Base-by-base conservation (phyloP, 352 stramenopile genomes). In the Pythium periplocum region DNA sequence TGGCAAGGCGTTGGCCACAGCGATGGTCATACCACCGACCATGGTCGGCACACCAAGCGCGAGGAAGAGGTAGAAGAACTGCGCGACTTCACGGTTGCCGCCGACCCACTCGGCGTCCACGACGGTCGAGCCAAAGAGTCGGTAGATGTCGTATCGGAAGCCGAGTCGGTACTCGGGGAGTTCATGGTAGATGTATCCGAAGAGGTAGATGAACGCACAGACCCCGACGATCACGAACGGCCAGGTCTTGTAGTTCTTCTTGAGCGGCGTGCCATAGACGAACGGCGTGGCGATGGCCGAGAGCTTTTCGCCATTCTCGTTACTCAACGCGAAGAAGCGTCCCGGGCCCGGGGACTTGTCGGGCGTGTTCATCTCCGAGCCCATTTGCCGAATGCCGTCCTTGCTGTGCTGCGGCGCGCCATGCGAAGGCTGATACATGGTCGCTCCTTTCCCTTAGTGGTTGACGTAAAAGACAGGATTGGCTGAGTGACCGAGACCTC, bases 221-320 rank as follows among this genome's bases (percentile, higher is more conserved):
- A 74, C 10, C 3, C 45, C 59, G 26, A 92, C 82, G 33, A 78
- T 64, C 9, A 78, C 55, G 51, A 88, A 92, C 3, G 82, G 82
- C 82, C 82, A 92, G 48, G 65, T 68, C 69, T 92, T 92, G 71
- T 90, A 89, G 44, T 77, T 87, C 60, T 92, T 92, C 55, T 74
- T 62, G 53, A 90, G 59, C 11, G 82, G 82, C 35, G 82, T 92
- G 46, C 73, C 73, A 66, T 92, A 92, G 39, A 92, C 69, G 36
- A 83, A 87, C 30, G 75, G 78, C 54, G 75, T 83, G 4, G 76
- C 76, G 12, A 87, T 59, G 30, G 56, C 57, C 38, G 77, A 86
- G 5, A 66, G 62, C 54, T 86, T 76, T 26, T 67, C 75, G 45
- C 64, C 66, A 38, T 52, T 54, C 36, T 54, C 57, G 31, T 53